These are phyloP conservation scores for Phytophthora rubi DNA, from an alignment of 352 stramenopile genomes.

Conservation along the genomic window DNA sequence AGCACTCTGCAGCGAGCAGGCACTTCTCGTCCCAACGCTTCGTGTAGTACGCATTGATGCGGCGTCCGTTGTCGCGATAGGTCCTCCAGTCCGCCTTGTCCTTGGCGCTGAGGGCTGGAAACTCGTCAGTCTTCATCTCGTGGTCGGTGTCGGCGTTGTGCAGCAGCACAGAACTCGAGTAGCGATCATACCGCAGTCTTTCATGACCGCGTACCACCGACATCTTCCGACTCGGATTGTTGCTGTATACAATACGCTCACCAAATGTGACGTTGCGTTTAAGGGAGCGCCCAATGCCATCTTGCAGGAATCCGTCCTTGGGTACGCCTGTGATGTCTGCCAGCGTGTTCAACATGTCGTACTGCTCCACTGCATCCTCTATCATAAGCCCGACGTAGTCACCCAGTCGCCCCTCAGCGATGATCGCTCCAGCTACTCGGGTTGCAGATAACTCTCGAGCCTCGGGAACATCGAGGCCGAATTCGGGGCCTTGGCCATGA, in stretches of 20 bases:
- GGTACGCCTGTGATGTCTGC: slow-evolving; percentile 50
- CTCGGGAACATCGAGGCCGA: slow-evolving; percentile 37
- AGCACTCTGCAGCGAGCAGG: slow-evolving; percentile 37
- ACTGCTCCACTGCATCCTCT: slow-evolving; percentile 42
- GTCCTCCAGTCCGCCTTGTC: slow-evolving; percentile 27
- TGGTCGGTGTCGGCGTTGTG: slow-evolving; percentile 51
- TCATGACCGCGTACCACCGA: slow-evolving; percentile 44
- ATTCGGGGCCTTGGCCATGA: slow-evolving; percentile 54
- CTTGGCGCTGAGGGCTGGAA: slow-evolving; percentile 21
- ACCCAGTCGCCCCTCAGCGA: slow-evolving; percentile 44
- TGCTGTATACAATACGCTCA: slow-evolving; percentile 52
- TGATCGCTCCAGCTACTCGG: slow-evolving; percentile 37
- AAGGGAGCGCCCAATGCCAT: slow-evolving; percentile 48
- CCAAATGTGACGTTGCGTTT: slow-evolving; percentile 46
- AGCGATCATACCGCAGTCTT: slow-evolving; percentile 52
- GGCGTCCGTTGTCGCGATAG: slow-evolving; percentile 36
- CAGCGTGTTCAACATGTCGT: slow-evolving; percentile 51
- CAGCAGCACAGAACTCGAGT: slow-evolving; percentile 42
- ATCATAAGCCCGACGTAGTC: slow-evolving; percentile 34
- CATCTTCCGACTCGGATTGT: slow-evolving; percentile 59
- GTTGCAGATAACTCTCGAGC: slow-evolving; percentile 39
- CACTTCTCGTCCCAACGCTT: slow-evolving; percentile 54
- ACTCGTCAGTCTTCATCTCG: slow-evolving; percentile 44
- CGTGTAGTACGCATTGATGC: slow-evolving; percentile 62
- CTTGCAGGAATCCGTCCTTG: slow-evolving; percentile 39